A percentile compares a stretch with the other conserved stretches of the same genome.
Conservation (phyloP, 2,329 filamentous ascomycete species). For the Sporothrix inflata region DNA sequence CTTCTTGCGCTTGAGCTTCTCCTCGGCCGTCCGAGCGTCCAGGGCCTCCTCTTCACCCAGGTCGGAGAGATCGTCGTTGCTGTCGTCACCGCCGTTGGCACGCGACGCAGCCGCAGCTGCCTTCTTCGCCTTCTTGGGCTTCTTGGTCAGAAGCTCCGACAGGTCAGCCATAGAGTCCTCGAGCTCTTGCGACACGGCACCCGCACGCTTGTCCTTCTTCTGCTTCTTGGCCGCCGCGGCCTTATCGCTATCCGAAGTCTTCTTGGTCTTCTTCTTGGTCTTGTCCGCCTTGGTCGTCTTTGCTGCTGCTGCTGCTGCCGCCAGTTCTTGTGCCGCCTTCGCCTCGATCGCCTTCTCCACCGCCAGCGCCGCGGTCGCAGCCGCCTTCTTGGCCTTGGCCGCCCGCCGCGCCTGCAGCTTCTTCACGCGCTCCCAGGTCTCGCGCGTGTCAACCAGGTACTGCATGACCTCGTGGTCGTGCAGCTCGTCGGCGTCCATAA, state of each 20-base stretch:
- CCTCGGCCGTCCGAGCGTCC: slow-evolving; percentile 75
- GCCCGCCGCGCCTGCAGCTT: slow-evolving; percentile 53
- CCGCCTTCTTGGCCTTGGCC: slow-evolving; percentile 22
- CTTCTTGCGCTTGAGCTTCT: slow-evolving; percentile 90
- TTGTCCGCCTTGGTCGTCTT: slow-evolving; percentile 21
- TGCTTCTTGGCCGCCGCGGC: slow-evolving; percentile 32
- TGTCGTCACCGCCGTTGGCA: slow-evolving; percentile 37
- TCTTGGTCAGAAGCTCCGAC: slow-evolving; percentile 60
- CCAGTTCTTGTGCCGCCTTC: slow-evolving; percentile 1
- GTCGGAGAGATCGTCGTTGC: slow-evolving; percentile 71
- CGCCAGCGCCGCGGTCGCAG: slow-evolving; percentile 5
- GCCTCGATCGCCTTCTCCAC: slow-evolving; percentile 10
- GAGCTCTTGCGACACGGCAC: slow-evolving; percentile 58
- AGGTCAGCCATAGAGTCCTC: slow-evolving; percentile 73
- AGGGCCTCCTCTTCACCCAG: slow-evolving; percentile 88
- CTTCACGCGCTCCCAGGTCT: slow-evolving; percentile 78
- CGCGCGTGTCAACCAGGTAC: slow-evolving; percentile 75
- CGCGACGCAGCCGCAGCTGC: slow-evolving; percentile 23
- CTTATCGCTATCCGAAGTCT: slow-evolving; percentile 33
- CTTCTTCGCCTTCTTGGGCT: slow-evolving; percentile 51
- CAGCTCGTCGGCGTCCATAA: slow-evolving; percentile 76
- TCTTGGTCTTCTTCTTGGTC: slow-evolving; percentile 42
- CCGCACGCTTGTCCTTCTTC: slow-evolving; percentile 43
- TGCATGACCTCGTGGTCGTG: slow-evolving; percentile 92
- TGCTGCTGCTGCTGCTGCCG: slow-evolving; percentile 39